Conservation (phyloP, 768 basidiomycete species). For the Lentinula sp. region DNA sequence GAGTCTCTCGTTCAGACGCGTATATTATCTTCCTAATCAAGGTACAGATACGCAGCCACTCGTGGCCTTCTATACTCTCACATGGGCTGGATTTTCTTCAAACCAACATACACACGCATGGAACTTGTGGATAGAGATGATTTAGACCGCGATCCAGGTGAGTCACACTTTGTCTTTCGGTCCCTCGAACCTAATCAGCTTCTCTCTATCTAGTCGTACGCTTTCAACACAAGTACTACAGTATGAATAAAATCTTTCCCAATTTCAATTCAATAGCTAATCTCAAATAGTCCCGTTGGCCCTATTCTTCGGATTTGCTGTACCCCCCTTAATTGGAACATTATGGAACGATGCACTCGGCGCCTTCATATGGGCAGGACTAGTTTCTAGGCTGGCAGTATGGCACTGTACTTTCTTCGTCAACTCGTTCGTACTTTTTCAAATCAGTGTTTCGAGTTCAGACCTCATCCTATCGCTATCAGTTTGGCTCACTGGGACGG, state of each 20-base stretch:
- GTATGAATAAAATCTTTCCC: constrained; percentile 20
- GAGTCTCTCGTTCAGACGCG: constrained; percentile 15
- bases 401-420: constrained; percentile 73
- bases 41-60: constrained; percentile 61
- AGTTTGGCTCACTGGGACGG: constrained; percentile 81
- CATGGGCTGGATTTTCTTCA: constrained; percentile 84
- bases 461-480: not conserved
- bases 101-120: constrained; percentile 60
- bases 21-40: not conserved
- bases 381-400: constrained; percentile 57
- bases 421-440: constrained; percentile 51
- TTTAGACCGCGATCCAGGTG: constrained; percentile 63
- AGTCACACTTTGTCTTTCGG: constrained; percentile 12
- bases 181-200: not conserved
- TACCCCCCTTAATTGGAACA: constrained; percentile 51
- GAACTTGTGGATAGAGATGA: constrained; percentile 62
- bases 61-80: constrained; percentile 71
- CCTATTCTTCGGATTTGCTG: constrained; percentile 48
- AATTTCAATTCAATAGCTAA: not conserved
- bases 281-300: constrained; percentile 48
- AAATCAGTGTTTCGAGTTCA: not conserved
- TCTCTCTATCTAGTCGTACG: constrained; percentile 43
- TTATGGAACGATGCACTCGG: constrained; percentile 63
- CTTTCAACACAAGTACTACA: constrained; percentile 66
- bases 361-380: constrained; percentile 65